These are phyloP conservation scores for Kwoniella dendrophila DNA, from an alignment of 768 basidiomycete species.

Conservation along the genomic window DNA sequence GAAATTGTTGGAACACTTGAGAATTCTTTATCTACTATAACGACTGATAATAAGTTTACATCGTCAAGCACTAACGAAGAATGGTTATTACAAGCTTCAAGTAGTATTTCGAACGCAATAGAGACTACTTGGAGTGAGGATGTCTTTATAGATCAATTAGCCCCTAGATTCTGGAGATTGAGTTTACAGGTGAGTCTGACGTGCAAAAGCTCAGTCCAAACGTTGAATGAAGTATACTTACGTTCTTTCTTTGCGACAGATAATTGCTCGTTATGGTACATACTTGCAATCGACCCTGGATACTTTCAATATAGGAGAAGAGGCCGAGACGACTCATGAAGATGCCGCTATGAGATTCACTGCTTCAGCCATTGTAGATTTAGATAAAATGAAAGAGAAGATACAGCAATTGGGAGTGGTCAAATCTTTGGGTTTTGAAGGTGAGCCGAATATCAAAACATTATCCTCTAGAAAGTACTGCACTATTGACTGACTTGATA, in stretches of 20 bases:
- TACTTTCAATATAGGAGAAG: conserved; percentile 18
- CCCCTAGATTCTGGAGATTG: conserved; percentile 84
- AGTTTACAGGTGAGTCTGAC: conserved; percentile 75
- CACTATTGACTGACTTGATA: not conserved
- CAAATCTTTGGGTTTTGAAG: conserved; percentile 5
- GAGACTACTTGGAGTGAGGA: conserved; percentile 82
- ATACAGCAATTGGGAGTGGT: conserved; percentile 56
- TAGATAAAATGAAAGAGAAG: conserved; percentile 62
- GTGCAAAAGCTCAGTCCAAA: too few relatives aligned
- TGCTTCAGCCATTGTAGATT: conserved; percentile 61
- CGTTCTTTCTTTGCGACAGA: conserved; percentile 58
- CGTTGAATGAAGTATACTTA: not conserved
- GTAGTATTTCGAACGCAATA: conserved; percentile 72
- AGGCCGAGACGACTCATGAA: conserved; percentile 59
- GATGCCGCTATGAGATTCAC: conserved; percentile 41
- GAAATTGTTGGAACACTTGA: conserved; percentile 82
- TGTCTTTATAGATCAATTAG: conserved; percentile 78
- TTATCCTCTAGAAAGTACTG: not conserved
- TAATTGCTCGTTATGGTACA: conserved; percentile 73
- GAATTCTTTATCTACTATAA: conserved; percentile 60
- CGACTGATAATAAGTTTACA: conserved; percentile 11
- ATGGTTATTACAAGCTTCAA: conserved; percentile 62
- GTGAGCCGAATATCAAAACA: conserved; percentile 17
- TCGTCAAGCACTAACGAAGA: conserved; percentile 12
- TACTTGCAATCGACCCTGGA: conserved; percentile 70